Conservation (phyloP, 177 flowering plant species). For the Vitis hybrid region DNA sequence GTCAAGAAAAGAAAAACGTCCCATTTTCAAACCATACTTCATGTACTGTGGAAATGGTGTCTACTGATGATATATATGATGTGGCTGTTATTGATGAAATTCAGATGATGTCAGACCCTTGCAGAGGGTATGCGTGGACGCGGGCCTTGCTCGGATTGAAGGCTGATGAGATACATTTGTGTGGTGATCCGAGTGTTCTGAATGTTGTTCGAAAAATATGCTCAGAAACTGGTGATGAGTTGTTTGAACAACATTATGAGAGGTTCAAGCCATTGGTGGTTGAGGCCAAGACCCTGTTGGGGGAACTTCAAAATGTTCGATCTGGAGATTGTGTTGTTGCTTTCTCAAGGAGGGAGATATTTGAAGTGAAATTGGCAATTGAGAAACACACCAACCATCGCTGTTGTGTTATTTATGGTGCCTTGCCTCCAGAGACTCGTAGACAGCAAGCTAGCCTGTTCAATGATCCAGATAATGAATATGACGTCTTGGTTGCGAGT, state of each 20-base stretch:
- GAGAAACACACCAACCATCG: slow-evolving; percentile 83
- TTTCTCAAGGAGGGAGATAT: slow-evolving; percentile 93
- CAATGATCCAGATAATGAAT: slow-evolving; percentile 81
- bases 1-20: slow-evolving; percentile 82
- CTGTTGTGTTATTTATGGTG: slow-evolving; percentile 96
- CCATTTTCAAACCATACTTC: slow-evolving; percentile 83
- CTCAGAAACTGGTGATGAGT: slow-evolving; percentile 81
- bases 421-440: slow-evolving; percentile 95
- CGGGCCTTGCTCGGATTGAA: slow-evolving; percentile 85
- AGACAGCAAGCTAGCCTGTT: slow-evolving; percentile 85
- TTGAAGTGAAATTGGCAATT: slow-evolving; percentile 88
- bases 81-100: slow-evolving; percentile 96
- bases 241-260: slow-evolving; percentile 71
- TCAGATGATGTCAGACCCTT: slow-evolving; percentile 88
- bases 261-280: slow-evolving; percentile 96
- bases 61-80: slow-evolving; percentile 74
- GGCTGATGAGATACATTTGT: slow-evolving; percentile 94
- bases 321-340: slow-evolving; percentile 97
- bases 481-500: slow-evolving; percentile 89
- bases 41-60: slow-evolving; percentile 95
- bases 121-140: slow-evolving; percentile 94
- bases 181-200: slow-evolving; percentile 96
- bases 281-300: slow-evolving; percentile 83
- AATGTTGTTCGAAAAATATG: slow-evolving; percentile 69
- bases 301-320: slow-evolving; percentile 69